Evolutionary conservation across 257 asterid species (phyloP).

Genomic region (Solanum raphanifolium): DNA sequence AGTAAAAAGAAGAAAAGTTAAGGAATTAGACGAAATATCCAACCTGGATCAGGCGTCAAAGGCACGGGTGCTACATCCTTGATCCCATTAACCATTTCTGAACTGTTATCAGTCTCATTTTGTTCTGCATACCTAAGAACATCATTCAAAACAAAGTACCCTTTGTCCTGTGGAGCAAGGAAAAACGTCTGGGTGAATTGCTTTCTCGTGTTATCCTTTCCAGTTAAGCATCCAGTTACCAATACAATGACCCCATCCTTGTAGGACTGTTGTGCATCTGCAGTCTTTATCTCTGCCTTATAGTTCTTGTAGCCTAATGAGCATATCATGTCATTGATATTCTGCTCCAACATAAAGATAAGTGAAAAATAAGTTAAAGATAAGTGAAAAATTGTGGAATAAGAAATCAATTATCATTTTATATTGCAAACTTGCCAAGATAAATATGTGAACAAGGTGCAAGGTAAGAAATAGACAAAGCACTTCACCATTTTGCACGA

Average conservation of each 20-base stretch:
- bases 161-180: conserved; percentile 94
- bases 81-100: conserved; percentile 22
- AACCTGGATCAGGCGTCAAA: conserved; percentile 51
- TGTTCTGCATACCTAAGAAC: conserved; percentile 61
- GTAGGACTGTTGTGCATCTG: conserved; percentile 84
- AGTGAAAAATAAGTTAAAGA: background rate
- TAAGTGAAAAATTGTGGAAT: background rate
- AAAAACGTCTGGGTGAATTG: conserved; percentile 78
- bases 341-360: conserved; percentile 36
- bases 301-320: conserved; percentile 75
- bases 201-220: conserved; percentile 52
- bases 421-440: background rate
- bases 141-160: conserved; percentile 78
- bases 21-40: background rate
- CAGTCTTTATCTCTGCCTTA: conserved; percentile 89
- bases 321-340: conserved; percentile 66
- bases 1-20: background rate
- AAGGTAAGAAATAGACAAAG: background rate
- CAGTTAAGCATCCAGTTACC: conserved; percentile 89
- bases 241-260: conserved; percentile 68
- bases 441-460: background rate
- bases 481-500: background rate
- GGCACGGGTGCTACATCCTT: conserved; percentile 21
- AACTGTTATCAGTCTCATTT: conserved; percentile 23
- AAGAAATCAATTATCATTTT: background rate